phyloP scores from a whole-genome alignment of 1,284 basidiomycete genomes.

The Apiotrichum gamsii region DNA sequence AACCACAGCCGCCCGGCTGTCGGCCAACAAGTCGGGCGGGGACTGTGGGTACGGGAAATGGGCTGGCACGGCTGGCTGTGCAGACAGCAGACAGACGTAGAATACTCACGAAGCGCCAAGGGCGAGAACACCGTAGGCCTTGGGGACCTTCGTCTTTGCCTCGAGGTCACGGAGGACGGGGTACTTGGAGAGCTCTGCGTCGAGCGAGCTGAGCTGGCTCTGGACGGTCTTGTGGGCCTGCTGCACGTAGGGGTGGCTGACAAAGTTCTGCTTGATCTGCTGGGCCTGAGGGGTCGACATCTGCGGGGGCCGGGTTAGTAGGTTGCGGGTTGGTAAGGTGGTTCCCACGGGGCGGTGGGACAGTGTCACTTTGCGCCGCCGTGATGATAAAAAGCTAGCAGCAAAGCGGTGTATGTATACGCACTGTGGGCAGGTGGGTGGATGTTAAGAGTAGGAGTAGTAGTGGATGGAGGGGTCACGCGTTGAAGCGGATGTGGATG shows the following conservation, averaged over 20 bases:
- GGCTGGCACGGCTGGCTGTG: no score
- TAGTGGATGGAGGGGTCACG: not conserved
- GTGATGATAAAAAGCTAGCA: no score
- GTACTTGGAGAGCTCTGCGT: slow-evolving; percentile 96
- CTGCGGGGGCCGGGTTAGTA: no score
- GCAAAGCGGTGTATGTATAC: not conserved
- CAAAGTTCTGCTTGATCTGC: slow-evolving; percentile 52
- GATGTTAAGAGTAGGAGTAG: not conserved
- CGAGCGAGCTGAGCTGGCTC: slow-evolving; percentile 74
- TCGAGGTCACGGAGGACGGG: slow-evolving; percentile 76
- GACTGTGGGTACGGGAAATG: no score
- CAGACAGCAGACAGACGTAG: not conserved
- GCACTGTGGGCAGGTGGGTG: not conserved
- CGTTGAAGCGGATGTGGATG: not conserved
- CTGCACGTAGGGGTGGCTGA: slow-evolving; percentile 71
- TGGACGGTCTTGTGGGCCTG: slow-evolving; percentile 70
- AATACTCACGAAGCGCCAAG: slow-evolving; percentile 54
- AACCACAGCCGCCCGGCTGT: no score
- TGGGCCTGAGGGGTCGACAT: slow-evolving; percentile 41
- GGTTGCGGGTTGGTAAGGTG: not conserved
- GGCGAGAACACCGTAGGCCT: slow-evolving; percentile 82
- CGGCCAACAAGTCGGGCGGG: no score
- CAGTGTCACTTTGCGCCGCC: not conserved
- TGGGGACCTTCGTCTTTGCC: slow-evolving; percentile 84
- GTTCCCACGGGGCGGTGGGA: not conserved